Evolutionary conservation across 805 yeast species (phyloP).

Genomic region (Saccharomycopsis lassenensis): DNA sequence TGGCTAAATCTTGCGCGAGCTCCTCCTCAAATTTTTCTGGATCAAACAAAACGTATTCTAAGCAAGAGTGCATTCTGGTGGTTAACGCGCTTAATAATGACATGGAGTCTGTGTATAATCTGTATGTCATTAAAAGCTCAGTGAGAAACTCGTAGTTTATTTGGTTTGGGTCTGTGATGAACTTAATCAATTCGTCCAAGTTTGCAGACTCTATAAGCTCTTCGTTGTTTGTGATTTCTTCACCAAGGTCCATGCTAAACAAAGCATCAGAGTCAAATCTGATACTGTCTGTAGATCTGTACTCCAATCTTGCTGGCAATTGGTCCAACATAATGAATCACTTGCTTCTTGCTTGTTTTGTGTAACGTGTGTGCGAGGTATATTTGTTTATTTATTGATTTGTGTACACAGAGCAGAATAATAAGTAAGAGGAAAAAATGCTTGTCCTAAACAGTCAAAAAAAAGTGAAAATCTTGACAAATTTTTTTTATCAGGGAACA

Average conservation of each 20-base stretch:
- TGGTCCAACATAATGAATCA: no score
- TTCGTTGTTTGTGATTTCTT: not conserved
- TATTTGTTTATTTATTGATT: no score
- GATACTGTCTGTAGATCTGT: no score
- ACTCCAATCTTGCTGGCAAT: no score
- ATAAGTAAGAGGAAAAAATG: no score
- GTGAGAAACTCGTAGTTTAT: constrained; percentile 70
- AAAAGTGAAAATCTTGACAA: no score
- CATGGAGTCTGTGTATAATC: constrained; percentile 53
- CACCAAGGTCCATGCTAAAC: not conserved
- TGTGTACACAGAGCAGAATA: no score
- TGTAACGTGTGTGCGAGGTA: no score
- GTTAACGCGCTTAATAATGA: constrained; percentile 51
- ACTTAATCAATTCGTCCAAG: constrained; percentile 33
- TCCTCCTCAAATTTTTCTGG: constrained; percentile 6
- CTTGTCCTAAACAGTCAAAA: no score
- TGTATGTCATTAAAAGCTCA: constrained; percentile 78
- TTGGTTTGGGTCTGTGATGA: constrained; percentile 58
- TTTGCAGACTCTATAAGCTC: constrained; percentile 2
- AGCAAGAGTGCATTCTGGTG: constrained; percentile 64
- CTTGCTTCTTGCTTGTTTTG: no score
- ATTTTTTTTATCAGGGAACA: no score
- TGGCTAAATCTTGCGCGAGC: constrained; percentile 3
- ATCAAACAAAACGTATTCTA: constrained; percentile 27
- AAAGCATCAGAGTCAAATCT: no score